These are phyloP conservation scores for Henckelia pumila DNA, from an alignment of 257 asterid genomes.

Conservation along the genomic window DNA sequence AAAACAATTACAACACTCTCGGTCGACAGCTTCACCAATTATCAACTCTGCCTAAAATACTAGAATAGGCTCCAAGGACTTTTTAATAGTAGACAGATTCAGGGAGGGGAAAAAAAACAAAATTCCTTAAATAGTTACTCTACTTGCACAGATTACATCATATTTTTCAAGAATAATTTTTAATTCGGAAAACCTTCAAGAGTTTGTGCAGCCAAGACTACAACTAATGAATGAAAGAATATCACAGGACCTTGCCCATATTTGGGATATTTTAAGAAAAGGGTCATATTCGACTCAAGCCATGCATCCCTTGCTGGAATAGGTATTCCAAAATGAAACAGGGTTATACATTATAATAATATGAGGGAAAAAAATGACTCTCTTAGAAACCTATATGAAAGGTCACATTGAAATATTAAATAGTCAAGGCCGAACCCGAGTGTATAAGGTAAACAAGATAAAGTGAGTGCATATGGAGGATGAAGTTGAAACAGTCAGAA, in stretches of 20 bases:
- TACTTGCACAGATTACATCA: slow-evolving; percentile 1
- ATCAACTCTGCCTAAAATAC: neutral
- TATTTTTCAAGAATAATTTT: neutral
- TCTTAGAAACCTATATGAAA: neutral
- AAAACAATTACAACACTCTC: neutral
- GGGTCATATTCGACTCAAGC: slow-evolving; percentile 11
- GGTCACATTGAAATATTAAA: neutral
- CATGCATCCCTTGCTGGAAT: neutral
- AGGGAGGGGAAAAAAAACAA: too few species aligned
- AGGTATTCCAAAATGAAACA: too few species aligned
- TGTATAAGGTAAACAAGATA: too few species aligned
- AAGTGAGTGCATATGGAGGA: too few species aligned
- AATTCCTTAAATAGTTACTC: neutral
- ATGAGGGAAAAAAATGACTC: neutral
- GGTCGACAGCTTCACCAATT: neutral
- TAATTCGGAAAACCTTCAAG: neutral
- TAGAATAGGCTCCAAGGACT: slow-evolving; percentile 10
- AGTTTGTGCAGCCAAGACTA: slow-evolving; percentile 13
- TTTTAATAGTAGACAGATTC: slow-evolving; percentile 4
- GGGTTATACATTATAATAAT: too few species aligned
- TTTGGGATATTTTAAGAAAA: slow-evolving; percentile 6
- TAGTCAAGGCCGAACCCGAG: too few species aligned
- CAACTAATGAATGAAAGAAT: slow-evolving; percentile 13
- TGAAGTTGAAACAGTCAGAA: too few species aligned
- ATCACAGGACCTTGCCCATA: slow-evolving; percentile 13